Evolutionary conservation across 306 rosid species (phyloP).

Genomic region (Citrullus mucosospermus): DNA sequence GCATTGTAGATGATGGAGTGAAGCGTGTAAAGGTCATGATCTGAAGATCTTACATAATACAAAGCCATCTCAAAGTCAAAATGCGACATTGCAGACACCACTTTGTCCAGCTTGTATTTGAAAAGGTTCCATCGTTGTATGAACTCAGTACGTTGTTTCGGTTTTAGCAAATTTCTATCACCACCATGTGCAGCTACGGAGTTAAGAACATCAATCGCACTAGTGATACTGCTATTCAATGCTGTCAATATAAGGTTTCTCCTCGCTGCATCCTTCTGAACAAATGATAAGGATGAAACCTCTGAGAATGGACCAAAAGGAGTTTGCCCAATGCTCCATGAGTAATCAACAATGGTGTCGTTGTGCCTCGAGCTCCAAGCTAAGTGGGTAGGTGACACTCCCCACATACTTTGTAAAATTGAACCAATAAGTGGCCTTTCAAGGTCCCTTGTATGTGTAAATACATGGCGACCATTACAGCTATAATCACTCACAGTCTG

Average conservation of each 20-base stretch:
- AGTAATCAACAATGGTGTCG: constrained; percentile 73
- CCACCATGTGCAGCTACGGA: constrained; percentile 76
- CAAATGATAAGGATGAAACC: constrained; percentile 54
- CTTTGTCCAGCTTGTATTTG: constrained; percentile 84
- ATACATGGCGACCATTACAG: constrained; percentile 77
- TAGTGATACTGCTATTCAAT: constrained; percentile 48
- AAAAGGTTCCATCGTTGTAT: constrained; percentile 77
- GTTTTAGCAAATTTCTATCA: constrained; percentile 60
- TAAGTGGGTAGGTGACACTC: constrained; percentile 83
- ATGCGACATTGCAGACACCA: constrained; percentile 72
- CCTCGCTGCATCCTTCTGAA: constrained; percentile 88
- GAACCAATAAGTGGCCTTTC: constrained; percentile 90
- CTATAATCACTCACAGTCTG: constrained; percentile 94
- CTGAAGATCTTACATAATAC: constrained; percentile 66
- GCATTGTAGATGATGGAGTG: constrained; percentile 73
- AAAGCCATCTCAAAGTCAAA: constrained; percentile 80
- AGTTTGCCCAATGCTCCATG: constrained; percentile 96
- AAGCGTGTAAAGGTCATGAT: constrained; percentile 77
- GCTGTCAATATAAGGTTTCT: constrained; percentile 75
- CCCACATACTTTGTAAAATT: constrained; percentile 97
- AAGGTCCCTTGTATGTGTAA: constrained; percentile 57
- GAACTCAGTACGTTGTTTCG: constrained; percentile 55
- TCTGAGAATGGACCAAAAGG: constrained; percentile 94
- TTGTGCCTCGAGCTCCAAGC: constrained; percentile 84
- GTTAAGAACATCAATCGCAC: constrained; percentile 59